phyloP scores from a whole-genome alignment of 169 alveolate species.

The Perkinsus olseni region DNA sequence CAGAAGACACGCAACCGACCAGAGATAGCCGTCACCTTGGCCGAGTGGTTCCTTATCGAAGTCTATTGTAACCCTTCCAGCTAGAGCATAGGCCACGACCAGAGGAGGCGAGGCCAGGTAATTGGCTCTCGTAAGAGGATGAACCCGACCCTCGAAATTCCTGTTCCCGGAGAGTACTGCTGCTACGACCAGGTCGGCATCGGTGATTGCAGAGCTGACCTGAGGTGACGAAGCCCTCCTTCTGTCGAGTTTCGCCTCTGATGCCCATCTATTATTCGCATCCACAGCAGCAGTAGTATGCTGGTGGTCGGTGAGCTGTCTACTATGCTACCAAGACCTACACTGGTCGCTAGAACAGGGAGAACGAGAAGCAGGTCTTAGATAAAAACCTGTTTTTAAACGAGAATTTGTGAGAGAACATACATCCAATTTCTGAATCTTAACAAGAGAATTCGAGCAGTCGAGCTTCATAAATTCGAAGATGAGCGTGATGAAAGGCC shows the following conservation, averaged over 20 bases:
- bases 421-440: too few species aligned
- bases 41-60: slow-evolving; percentile 80
- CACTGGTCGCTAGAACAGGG: too few species aligned
- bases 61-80: slow-evolving; percentile 86
- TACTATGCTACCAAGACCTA: too few species aligned
- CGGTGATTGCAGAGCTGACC: slow-evolving; percentile 50
- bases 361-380: too few species aligned
- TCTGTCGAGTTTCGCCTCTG: too few species aligned
- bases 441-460: too few species aligned
- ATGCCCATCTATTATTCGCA: too few species aligned
- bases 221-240: too few species aligned
- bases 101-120: slow-evolving; percentile 92
- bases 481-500: slow-evolving; percentile 15
- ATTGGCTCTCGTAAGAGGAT: slow-evolving; percentile 89
- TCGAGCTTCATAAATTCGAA: neutral
- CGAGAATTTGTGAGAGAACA: too few species aligned
- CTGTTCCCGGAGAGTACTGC: slow-evolving; percentile 93
- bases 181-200: slow-evolving; percentile 76
- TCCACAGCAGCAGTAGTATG: too few species aligned
- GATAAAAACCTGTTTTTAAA: too few species aligned
- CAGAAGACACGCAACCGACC: slow-evolving; percentile 6
- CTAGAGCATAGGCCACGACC: slow-evolving; percentile 89
- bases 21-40: slow-evolving; percentile 8
- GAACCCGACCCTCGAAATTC: slow-evolving; percentile 93
- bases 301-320: too few species aligned